Percentiles rank a stretch among this genome's conserved stretches.
Conservation (phyloP, 768 basidiomycete species). For the Tremella fuciformis region DNA sequence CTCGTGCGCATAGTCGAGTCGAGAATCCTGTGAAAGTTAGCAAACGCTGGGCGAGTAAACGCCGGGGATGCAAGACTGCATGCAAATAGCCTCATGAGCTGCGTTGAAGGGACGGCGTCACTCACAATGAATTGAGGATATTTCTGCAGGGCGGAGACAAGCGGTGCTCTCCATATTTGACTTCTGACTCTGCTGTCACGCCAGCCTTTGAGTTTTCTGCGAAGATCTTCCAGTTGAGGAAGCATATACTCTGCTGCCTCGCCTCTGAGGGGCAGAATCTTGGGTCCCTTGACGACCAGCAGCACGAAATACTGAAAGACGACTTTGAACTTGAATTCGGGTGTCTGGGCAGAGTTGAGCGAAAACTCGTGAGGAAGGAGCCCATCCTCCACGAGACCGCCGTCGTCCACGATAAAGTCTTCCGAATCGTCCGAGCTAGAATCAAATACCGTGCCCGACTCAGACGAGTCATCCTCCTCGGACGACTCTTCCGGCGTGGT, state of each 20-base stretch:
- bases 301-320: constrained; percentile 85
- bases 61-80: background rate
- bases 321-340: constrained; percentile 74
- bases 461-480: constrained; percentile 29
- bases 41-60: too few species aligned
- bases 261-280: constrained; percentile 28
- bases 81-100: background rate
- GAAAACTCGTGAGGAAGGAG: constrained; percentile 51
- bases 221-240: constrained; percentile 34
- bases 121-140: constrained; percentile 65
- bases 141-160: constrained; percentile 63
- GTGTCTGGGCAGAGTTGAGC: constrained; percentile 55
- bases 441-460: constrained; percentile 21
- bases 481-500: constrained; percentile 10
- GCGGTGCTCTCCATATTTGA: constrained; percentile 75
- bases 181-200: constrained; percentile 75
- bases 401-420: constrained; percentile 54
- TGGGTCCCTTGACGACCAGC: constrained; percentile 59
- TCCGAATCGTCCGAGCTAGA: constrained; percentile 19
- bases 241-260: constrained; percentile 35
- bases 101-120: too few species aligned
- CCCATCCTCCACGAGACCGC: constrained; percentile 41
- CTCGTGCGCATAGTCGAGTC: constrained; percentile 61
- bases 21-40: constrained; percentile 4
- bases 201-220: constrained; percentile 61